Evolutionary conservation across 495 filamentous ascomycete species (phyloP), one percentile per base, ranked within the genome.

Genomic region (Annulohypoxylon stygium): DNA sequence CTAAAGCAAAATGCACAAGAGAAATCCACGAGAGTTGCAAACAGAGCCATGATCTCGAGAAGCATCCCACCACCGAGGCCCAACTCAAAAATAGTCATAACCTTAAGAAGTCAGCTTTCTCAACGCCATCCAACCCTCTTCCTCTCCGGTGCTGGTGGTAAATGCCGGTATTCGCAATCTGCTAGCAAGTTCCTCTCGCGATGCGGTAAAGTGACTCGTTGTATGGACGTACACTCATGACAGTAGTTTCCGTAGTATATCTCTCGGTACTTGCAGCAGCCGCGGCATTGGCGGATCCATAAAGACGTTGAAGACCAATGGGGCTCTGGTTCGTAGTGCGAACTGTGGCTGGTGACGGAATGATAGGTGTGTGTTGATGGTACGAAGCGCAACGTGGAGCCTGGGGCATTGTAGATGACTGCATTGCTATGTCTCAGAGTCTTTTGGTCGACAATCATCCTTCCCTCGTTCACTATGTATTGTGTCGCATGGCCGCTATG

Each of bases 341-440:
- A 86, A 30, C 20, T 37, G 59, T 82, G 72, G 65, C 81, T 62
- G 36, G 48, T 9, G 18, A 45, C 59, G 6, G 62, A 14, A 18
- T 11, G 2, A 10, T 60, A 5, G 12, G 37, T 37, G 0, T 37
- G 11, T 11, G 10, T 48, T 1, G 71, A 58, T 30, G 66, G 57
- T 1, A 45, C 30, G n/a, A 78, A 45, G 3, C 61, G 62, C 48
- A 81, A 61, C 5, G 67, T 68, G 6, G 72, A 73, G 0, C 67
- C 70, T 0, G 77, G 75, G 0, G 76, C 61, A 54, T 81, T 79
- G 73, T 79, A 79, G 67, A 81, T 77, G 64, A 79, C 20, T 6
- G 78, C 71, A 45, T 76, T 75, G 65, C 34, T 65, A 33, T 70
- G 20, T 30, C 50, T 50, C 4, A 75, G 39, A 8, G 63, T 50